phyloP scores from a whole-genome alignment of 371 early-diverging fungal genomes.

The Mortierella sp. region DNA sequence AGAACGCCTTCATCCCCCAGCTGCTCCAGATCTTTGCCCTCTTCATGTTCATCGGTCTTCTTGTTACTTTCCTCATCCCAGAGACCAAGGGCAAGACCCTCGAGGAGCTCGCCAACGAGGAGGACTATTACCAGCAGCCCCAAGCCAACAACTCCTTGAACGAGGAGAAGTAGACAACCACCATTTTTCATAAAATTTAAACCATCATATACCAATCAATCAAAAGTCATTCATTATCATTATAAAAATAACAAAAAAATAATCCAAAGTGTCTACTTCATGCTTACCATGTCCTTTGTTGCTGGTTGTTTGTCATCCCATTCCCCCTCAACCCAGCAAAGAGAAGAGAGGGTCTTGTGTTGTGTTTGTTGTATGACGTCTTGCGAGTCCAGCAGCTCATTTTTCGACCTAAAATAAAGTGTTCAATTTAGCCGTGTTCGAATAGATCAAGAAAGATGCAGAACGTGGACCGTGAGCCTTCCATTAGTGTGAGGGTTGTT shows the following conservation, averaged over 20 bases:
- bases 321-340: not conserved
- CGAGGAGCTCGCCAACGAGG: conserved; percentile 55
- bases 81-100: conserved; percentile 84
- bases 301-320: not conserved
- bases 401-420: not conserved
- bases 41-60: conserved; percentile 81
- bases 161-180: conserved; percentile 25
- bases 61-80: conserved; percentile 76
- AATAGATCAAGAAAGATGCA: not conserved
- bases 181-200: not conserved
- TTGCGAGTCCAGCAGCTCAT: not conserved
- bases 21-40: conserved; percentile 81
- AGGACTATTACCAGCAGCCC: conserved; percentile 3
- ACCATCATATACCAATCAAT: not conserved
- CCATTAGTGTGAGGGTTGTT: not conserved
- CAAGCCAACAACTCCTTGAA: conserved; percentile 14
- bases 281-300: not conserved
- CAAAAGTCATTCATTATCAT: not conserved
- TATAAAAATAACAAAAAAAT: conserved; percentile 4
- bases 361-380: not conserved
- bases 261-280: not conserved
- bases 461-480: conserved; percentile 10
- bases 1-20: conserved; percentile 73
- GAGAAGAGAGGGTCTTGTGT: not conserved
- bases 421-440: not conserved